phyloP scores from a whole-genome alignment of 306 rosid genomes.

The Corylus americana region DNA sequence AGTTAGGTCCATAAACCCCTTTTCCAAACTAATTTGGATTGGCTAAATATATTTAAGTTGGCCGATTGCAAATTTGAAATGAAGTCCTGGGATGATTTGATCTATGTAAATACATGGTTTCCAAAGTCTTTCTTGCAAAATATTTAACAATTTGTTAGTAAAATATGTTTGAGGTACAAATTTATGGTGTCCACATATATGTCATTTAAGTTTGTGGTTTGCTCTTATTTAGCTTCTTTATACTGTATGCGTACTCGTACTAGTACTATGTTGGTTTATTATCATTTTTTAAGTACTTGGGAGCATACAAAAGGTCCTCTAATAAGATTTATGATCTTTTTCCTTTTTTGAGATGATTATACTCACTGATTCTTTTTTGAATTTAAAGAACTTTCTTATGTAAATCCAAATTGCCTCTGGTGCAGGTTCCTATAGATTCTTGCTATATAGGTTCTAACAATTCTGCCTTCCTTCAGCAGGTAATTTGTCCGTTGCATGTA shows the following conservation, averaged over 20 bases:
- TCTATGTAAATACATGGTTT: background rate
- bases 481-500: slow-evolving; percentile 28
- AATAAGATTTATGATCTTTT: background rate
- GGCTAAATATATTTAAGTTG: background rate
- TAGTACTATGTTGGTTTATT: background rate
- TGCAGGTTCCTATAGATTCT: slow-evolving; percentile 93
- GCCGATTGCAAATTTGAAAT: background rate
- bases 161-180: background rate
- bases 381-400: background rate
- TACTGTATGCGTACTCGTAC: background rate
- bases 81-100: background rate
- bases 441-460: slow-evolving; percentile 79
- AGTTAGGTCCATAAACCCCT: too few relatives aligned
- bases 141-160: background rate
- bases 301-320: background rate
- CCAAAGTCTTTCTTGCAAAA: background rate
- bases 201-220: background rate
- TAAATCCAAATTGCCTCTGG: slow-evolving; percentile 21
- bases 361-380: background rate
- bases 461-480: slow-evolving; percentile 99
- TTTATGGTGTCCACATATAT: background rate
- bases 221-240: slow-evolving; percentile 2
- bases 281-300: background rate
- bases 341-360: background rate
- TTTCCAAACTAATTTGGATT: background rate